Conservation (phyloP, 148 eudicot genomes). For the Heliosperma pusillum region DNA sequence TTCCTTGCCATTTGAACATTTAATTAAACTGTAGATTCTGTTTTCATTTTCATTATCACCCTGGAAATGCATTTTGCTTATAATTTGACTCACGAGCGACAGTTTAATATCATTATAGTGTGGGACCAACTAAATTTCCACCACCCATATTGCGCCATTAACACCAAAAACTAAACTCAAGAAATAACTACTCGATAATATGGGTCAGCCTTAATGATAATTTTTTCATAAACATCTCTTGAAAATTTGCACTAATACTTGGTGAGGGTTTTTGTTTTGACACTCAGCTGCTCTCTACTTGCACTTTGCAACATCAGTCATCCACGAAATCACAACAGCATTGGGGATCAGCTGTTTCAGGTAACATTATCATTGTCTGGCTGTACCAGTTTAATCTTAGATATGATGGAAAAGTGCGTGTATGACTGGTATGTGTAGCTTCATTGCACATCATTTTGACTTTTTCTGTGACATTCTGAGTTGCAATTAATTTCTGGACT, state of each 20-base stretch:
- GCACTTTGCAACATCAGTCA: conserved; percentile 83
- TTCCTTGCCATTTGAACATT: background rate
- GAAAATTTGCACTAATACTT: background rate
- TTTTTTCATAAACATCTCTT: background rate
- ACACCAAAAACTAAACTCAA: too few relatives aligned
- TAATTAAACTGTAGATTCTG: too few relatives aligned
- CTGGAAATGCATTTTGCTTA: background rate
- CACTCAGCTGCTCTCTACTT: conserved; percentile 58
- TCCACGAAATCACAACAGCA: conserved; percentile 85
- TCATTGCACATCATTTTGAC: background rate
- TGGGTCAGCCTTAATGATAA: background rate
- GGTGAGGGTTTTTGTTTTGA: conserved; percentile 20
- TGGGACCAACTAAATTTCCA: too few relatives aligned
- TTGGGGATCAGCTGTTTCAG: conserved; percentile 93
- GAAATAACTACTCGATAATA: background rate
- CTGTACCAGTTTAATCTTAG: background rate
- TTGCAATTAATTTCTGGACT: conserved; percentile 2
- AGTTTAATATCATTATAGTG: too few relatives aligned
- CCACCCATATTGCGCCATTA: too few relatives aligned
- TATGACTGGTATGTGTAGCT: background rate
- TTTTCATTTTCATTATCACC: too few relatives aligned
- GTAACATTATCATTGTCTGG: conserved; percentile 34
- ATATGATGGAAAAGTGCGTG: background rate
- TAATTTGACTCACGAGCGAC: too few relatives aligned
- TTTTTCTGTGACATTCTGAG: background rate